Percentiles rank a stretch among this genome's conserved stretches.
Conservation (phyloP, 495 filamentous ascomycete genomes). For the Aspergillus biplanus region DNA sequence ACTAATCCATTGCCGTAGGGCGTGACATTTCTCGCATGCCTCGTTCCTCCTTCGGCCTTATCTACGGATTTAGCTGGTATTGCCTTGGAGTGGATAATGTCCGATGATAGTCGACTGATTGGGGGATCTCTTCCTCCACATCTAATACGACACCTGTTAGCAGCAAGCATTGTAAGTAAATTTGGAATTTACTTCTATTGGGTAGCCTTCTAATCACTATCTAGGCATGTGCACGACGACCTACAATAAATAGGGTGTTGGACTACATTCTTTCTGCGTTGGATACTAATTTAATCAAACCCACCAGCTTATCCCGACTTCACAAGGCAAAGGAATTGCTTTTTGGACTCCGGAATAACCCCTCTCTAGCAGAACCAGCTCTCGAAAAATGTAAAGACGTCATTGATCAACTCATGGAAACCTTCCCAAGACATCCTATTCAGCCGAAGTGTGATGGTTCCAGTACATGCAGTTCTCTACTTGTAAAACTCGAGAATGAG, state of each 20-base stretch:
- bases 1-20: slow-evolving; percentile 35
- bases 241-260: slow-evolving; percentile 29
- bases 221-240: slow-evolving; percentile 29
- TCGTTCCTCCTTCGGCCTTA: slow-evolving; percentile 30
- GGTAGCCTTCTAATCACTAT: slow-evolving; percentile 9
- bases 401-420: slow-evolving; percentile 27
- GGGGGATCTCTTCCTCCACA: slow-evolving; percentile 29
- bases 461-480: slow-evolving; percentile 27
- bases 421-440: slow-evolving; percentile 27
- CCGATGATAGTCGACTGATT: slow-evolving; percentile 29
- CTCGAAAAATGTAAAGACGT: slow-evolving; percentile 21
- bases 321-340: slow-evolving; percentile 33
- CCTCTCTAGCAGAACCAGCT: slow-evolving; percentile 17
- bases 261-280: slow-evolving; percentile 31
- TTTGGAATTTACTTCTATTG: background rate
- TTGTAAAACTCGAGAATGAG: slow-evolving; percentile 32
- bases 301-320: slow-evolving; percentile 22
- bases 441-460: slow-evolving; percentile 28
- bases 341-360: slow-evolving; percentile 25
- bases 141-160: slow-evolving; percentile 30
- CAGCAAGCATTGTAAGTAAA: slow-evolving; percentile 35
- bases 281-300: slow-evolving; percentile 8
- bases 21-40: slow-evolving; percentile 38
- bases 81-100: slow-evolving; percentile 34
- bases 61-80: slow-evolving; percentile 31